Evolutionary conservation across 1,284 basidiomycete genomes (phyloP), one percentile per base, ranked within the genome.

Genomic region (Stygiomarasmius scandens): DNA sequence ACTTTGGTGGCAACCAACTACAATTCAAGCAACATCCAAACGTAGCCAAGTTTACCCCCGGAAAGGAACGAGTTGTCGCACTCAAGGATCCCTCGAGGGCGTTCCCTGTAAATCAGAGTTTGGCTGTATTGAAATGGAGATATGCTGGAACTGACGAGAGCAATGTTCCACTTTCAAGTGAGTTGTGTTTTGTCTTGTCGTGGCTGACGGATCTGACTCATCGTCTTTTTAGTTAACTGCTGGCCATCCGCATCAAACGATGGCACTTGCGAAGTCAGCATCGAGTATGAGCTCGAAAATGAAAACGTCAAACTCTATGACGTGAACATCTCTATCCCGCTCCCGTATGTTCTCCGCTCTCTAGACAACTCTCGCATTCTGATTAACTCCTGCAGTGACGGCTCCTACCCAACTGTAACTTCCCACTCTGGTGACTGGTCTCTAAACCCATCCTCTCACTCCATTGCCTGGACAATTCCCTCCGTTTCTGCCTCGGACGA

Each of bases 1-100:
- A 87, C 60, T 87, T 91, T 65, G 83, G 87, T 46, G 61, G 73
- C n/a, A 77, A 81, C 55, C 87, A 84, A 49, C 74, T 98, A 36
- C 94, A 96, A 73, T 97, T 96, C 83, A 97, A 98, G 76, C 95
- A 98, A 66, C 96, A 98, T 68, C 96, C 96, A 6, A 92, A 97
- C 61, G 92, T 97, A 5, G 92, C 89, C 66, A 97, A 95, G 76
- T 94, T 95, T 61, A 79, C 77, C 0, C 86, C 89, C 51, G 83
- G 83, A 0, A 75, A 85, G 46, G 86, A 89, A 23, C 85, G 90
- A 49, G 75, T 91, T 34, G 84, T 98, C 55, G 88, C 88, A 6
- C 79, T 98, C 64, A 96, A 95, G 73, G 96, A 98, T 69, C 70
- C 90, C 1, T 83, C 86, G 51, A 82, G 89, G 63, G 78, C 86